Evolutionary conservation across 2,329 filamentous ascomycete genomes (phyloP).

Genomic region (Aspergillus tubingensis): DNA sequence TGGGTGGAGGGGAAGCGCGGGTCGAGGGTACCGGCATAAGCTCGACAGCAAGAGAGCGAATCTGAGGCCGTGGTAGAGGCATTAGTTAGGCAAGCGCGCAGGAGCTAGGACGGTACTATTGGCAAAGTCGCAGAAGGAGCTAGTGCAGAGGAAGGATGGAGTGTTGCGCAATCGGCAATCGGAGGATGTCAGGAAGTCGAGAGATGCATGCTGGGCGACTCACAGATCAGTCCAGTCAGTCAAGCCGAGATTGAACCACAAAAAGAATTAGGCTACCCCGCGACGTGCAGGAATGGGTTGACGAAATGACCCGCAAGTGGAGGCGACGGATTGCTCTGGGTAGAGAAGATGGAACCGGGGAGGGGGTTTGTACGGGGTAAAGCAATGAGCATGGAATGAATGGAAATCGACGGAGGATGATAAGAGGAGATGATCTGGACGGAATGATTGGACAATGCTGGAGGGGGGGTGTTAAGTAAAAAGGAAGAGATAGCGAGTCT

Average conservation of each 20-base stretch:
- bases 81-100: conserved; percentile 17
- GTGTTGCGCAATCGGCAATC: background rate
- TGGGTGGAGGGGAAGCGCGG: conserved; percentile 3
- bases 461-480: background rate
- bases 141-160: background rate
- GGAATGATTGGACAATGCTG: conserved; percentile 4
- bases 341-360: background rate
- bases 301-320: conserved; percentile 20
- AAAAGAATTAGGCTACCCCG: background rate
- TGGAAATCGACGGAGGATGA: background rate
- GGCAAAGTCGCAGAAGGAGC: conserved; percentile 4
- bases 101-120: conserved; percentile 4
- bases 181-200: background rate
- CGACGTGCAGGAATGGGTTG: background rate
- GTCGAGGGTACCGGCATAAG: conserved; percentile 8
- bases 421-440: background rate
- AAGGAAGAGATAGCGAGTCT: background rate
- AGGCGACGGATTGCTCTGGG: conserved; percentile 11
- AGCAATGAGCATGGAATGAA: background rate
- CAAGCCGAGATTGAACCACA: background rate
- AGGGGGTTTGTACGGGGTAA: background rate
- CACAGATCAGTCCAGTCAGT: conserved; percentile 6
- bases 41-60: conserved; percentile 4
- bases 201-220: conserved; percentile 4
- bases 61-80: conserved; percentile 11